Evolutionary conservation across 2,329 filamentous ascomycete genomes (phyloP), one percentile per base, ranked within the genome.

Genomic region (Nothopassalora personata): DNA sequence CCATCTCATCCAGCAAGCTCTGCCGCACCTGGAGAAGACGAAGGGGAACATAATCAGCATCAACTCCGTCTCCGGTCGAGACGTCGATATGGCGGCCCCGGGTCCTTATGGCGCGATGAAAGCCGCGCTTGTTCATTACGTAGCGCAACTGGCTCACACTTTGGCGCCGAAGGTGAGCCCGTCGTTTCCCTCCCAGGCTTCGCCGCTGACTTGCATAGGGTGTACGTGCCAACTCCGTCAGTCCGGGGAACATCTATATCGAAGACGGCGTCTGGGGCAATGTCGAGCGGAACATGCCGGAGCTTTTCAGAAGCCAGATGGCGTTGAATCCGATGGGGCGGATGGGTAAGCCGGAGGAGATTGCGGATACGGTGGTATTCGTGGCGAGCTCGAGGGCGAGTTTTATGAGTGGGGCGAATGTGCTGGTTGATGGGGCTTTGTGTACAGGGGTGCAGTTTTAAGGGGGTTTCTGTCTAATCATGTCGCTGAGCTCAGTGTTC

Each of bases 261-360:
- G 62, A 67, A 18, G 72, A 73, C 58, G 74, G 73, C 4, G 67
- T 74, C 6, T 75, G 71, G 72, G 72, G 71, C 0, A 50, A 66
- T n/a, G 67, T 73, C 13, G 70, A 73, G 63, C 65, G 60, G 53
- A 58, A 57, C 4, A 67, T 66, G 54, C 70, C 70, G 6, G 69
- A 71, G 2, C 60, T 73, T 5, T 73, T 73, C 50, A 61, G 63
- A 31, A 60, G 60, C 48, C 66, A 67, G 55, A 59, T 69, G 51
- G 64, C 53, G 39, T 48, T 63, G 54, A 65, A 69, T 62, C 80
- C 81, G 1, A 76, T 77, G 56, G 74, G 74, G 4, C 71, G 79
- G 4, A 72, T 82, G 60, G 81, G 79, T 0, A 72, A 72, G 60
- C 77, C 81, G 0, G 76, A 79, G 18, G 81, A 84, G 59, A 75